These are phyloP conservation scores for Lablab purpureus DNA, from an alignment of 306 rosid species.

Conservation along the genomic window DNA sequence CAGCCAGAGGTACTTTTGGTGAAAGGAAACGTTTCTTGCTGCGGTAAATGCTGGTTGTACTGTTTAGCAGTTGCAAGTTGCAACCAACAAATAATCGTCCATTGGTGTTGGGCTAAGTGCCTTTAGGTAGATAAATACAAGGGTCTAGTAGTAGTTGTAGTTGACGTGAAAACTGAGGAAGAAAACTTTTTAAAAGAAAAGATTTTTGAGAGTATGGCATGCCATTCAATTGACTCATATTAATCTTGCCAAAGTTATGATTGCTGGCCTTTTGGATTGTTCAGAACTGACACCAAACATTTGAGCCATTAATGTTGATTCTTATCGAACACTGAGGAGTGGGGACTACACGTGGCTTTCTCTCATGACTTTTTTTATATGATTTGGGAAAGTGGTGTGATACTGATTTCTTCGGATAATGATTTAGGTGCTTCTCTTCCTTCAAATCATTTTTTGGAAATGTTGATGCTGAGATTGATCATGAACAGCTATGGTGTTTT, in stretches of 20 bases:
- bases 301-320: neutral
- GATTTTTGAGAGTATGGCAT: slow-evolving; percentile 22
- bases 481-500: slow-evolving; percentile 41
- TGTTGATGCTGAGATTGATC: slow-evolving; percentile 10
- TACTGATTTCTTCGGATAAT: slow-evolving; percentile 35
- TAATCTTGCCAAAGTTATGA: slow-evolving; percentile 6
- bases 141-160: slow-evolving; percentile 10
- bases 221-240: neutral
- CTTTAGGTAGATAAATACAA: slow-evolving; percentile 30
- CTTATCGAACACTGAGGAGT: neutral
- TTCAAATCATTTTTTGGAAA: slow-evolving; percentile 22
- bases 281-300: neutral
- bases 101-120: slow-evolving; percentile 22
- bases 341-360: neutral
- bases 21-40: neutral
- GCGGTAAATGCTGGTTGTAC: neutral
- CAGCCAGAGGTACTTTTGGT: neutral
- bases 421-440: slow-evolving; percentile 29
- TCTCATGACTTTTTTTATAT: slow-evolving; percentile 19
- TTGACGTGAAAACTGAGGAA: slow-evolving; percentile 24
- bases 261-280: neutral
- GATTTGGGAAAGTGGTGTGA: slow-evolving; percentile 22
- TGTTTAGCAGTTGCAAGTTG: neutral
- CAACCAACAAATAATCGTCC: neutral
- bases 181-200: neutral